Evolutionary conservation across 2,329 filamentous ascomycete genomes (phyloP).

Genomic region (Sordariomycetes sp.): DNA sequence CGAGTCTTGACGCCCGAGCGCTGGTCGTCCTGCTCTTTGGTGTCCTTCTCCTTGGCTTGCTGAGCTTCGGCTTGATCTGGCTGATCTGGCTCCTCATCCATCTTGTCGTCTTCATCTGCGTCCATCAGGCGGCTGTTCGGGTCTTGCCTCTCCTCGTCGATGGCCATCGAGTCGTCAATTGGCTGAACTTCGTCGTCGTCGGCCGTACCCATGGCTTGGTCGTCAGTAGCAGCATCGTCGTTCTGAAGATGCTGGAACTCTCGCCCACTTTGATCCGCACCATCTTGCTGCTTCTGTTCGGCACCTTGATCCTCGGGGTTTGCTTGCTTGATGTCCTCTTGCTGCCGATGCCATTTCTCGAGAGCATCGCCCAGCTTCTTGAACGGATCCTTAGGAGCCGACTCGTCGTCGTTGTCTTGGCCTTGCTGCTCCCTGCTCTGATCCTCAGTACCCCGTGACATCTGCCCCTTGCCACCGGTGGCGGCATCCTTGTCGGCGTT

Average conservation of each 20-base stretch:
- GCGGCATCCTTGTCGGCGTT: conserved; percentile 56
- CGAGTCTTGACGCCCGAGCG: conserved; percentile 51
- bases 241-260: conserved; percentile 92
- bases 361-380: conserved; percentile 90
- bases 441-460: conserved; percentile 23
- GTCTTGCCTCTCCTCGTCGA: conserved; percentile 60
- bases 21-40: conserved; percentile 39
- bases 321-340: conserved; percentile 65
- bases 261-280: conserved; percentile 63
- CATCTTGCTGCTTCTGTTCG: conserved; percentile 35
- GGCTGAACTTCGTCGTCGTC: conserved; percentile 79
- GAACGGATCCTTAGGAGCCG: conserved; percentile 59
- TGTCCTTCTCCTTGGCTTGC: conserved; percentile 19
- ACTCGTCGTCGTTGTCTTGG: conserved; percentile 32
- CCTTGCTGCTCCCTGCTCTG: conserved; percentile 27
- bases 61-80: conserved; percentile 22
- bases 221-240: conserved; percentile 71
- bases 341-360: conserved; percentile 85
- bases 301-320: conserved; percentile 40
- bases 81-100: conserved; percentile 34
- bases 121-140: conserved; percentile 38
- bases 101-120: conserved; percentile 36
- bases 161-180: conserved; percentile 81
- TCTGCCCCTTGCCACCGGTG: conserved; percentile 52
- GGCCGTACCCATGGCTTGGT: conserved; percentile 84